Conservation (phyloP, 352 stramenopile genomes). For the Phytophthora fragariaefolia region DNA sequence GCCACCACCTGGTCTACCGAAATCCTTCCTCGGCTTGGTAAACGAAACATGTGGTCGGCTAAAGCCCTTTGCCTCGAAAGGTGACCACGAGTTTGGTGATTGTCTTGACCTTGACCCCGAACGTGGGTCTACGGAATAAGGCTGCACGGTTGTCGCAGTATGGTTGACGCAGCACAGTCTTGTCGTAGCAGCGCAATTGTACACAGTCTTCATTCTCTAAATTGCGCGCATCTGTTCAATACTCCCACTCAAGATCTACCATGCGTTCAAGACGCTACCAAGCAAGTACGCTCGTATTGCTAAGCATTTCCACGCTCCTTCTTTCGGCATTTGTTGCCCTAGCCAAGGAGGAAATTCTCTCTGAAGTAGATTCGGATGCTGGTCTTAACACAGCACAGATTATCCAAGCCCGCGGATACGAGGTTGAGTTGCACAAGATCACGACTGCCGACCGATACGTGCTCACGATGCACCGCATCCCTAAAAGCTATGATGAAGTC, state of each 20-base stretch:
- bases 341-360: conserved; percentile 14
- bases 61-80: no score
- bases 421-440: conserved; percentile 55
- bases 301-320: background rate
- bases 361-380: conserved; percentile 46
- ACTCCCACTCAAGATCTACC: conserved; percentile 6
- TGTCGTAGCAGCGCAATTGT: no score
- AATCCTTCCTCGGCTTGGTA: no score
- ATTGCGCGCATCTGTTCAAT: conserved; percentile 19
- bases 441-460: conserved; percentile 59
- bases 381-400: conserved; percentile 44
- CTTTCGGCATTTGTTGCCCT: background rate
- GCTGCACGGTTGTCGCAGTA: no score
- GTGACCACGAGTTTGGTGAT: no score
- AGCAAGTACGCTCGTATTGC: conserved; percentile 8
- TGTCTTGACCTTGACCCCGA: no score
- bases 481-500: conserved; percentile 49
- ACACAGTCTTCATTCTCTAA: conserved; percentile 29
- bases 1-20: no score
- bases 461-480: conserved; percentile 64
- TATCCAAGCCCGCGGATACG: conserved; percentile 49
- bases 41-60: no score
- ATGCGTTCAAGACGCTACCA: conserved; percentile 9
- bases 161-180: no score
- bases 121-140: no score